Conservation (phyloP, 805 yeast species). For the Isabelozyma rhagii region DNA sequence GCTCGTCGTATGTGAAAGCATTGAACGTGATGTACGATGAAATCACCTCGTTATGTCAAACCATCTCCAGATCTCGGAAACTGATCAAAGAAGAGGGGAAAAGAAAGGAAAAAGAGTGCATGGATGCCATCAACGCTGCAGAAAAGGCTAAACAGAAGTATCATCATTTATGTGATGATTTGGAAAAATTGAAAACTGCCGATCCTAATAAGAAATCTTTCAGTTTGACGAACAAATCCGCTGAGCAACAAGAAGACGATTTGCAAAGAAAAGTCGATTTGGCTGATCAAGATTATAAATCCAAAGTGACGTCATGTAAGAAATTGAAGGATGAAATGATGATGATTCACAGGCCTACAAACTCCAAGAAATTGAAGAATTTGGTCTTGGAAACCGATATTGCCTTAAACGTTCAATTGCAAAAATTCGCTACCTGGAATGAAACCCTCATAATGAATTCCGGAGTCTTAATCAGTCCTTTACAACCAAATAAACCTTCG, state of each 20-base stretch:
- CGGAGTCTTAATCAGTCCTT: slow-evolving; percentile 80
- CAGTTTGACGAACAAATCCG: slow-evolving; percentile 73
- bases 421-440: slow-evolving; percentile 82
- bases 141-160: slow-evolving; percentile 82
- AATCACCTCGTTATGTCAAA: slow-evolving; percentile 62
- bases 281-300: slow-evolving; percentile 85
- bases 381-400: slow-evolving; percentile 83
- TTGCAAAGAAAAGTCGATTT: slow-evolving; percentile 71
- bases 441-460: slow-evolving; percentile 81
- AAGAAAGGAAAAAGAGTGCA: slow-evolving; percentile 78
- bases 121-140: slow-evolving; percentile 77
- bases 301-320: slow-evolving; percentile 69
- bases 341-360: slow-evolving; percentile 72
- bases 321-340: slow-evolving; percentile 71
- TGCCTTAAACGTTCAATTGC: slow-evolving; percentile 84
- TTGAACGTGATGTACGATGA: slow-evolving; percentile 86
- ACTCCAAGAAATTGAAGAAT: slow-evolving; percentile 67
- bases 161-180: slow-evolving; percentile 76
- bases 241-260: slow-evolving; percentile 90
- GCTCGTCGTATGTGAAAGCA: slow-evolving; percentile 73
- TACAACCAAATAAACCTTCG: slow-evolving; percentile 52
- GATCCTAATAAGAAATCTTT: slow-evolving; percentile 86
- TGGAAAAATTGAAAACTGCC: slow-evolving; percentile 73
- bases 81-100: slow-evolving; percentile 76
- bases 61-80: slow-evolving; percentile 73